Percentiles rank a stretch among this genome's conserved stretches.
Conservation (phyloP, 768 basidiomycete genomes). For the Collybiopsis confluens region DNA sequence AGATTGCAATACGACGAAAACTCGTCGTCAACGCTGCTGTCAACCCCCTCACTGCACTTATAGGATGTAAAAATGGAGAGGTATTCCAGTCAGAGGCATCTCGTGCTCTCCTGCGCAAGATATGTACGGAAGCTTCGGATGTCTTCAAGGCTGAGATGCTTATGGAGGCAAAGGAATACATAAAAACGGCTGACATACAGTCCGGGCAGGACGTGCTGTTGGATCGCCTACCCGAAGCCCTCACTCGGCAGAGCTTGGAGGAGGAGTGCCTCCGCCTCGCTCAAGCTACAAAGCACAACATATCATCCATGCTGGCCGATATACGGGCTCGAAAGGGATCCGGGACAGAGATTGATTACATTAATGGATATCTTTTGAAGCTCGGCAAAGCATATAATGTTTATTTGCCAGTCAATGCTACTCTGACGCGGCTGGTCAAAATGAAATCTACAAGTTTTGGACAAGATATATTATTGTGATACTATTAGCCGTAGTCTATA, state of each 20-base stretch:
- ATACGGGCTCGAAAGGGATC: slow-evolving; percentile 45
- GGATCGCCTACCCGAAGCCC: slow-evolving; percentile 40
- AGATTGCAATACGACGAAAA: slow-evolving; percentile 71
- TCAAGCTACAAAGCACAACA: slow-evolving; percentile 54
- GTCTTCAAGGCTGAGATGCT: slow-evolving; percentile 54
- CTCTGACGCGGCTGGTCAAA: slow-evolving; percentile 55
- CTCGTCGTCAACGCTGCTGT: slow-evolving; percentile 78
- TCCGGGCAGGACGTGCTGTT: slow-evolving; percentile 17
- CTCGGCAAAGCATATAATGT: slow-evolving; percentile 58
- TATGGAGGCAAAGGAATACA: slow-evolving; percentile 32
- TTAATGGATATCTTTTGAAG: slow-evolving; percentile 76
- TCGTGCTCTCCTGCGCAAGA: slow-evolving; percentile 36
- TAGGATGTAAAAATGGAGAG: slow-evolving; percentile 78
- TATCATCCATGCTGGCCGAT: slow-evolving; percentile 80
- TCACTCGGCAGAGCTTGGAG: slow-evolving; percentile 43
- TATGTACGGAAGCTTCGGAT: slow-evolving; percentile 70
- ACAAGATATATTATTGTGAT: neutral
- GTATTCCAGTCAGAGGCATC: slow-evolving; percentile 47
- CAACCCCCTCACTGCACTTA: slow-evolving; percentile 81
- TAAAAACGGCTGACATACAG: slow-evolving; percentile 14
- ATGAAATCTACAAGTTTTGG: slow-evolving; percentile 35
- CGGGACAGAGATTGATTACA: slow-evolving; percentile 71
- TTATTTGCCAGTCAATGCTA: slow-evolving; percentile 50
- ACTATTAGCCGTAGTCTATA: too few species aligned
- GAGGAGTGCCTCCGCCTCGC: slow-evolving; percentile 58